Percentiles rank a stretch among this genome's conserved stretches.
These are phyloP conservation scores for Claviceps spartinae DNA, from an alignment of 2,329 filamentous ascomycete genomes.

Conservation along the genomic window DNA sequence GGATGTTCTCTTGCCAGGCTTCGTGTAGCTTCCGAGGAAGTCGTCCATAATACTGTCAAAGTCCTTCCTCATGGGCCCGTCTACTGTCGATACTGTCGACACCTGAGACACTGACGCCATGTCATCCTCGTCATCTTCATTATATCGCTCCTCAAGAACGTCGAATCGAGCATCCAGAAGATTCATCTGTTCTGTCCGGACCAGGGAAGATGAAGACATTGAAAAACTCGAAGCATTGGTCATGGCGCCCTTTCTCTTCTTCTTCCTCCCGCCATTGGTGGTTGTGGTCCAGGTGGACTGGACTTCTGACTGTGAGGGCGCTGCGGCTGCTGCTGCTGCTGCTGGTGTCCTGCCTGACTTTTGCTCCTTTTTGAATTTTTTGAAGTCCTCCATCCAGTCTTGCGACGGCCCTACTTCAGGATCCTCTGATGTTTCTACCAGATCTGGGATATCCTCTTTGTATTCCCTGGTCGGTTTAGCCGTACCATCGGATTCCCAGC, in stretches of 20 bases:
- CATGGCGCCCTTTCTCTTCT: slow-evolving; percentile 91
- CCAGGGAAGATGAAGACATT: slow-evolving; percentile 80
- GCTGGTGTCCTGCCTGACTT: slow-evolving; percentile 28
- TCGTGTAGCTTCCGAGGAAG: slow-evolving; percentile 65
- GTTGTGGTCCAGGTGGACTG: slow-evolving; percentile 64
- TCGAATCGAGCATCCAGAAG: slow-evolving; percentile 87
- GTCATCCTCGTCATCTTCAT: slow-evolving; percentile 35
- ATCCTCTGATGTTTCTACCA: slow-evolving; percentile 32
- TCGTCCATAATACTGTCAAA: slow-evolving; percentile 90
- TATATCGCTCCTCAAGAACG: slow-evolving; percentile 68
- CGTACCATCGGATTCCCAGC: slow-evolving; percentile 92
- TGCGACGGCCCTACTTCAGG: slow-evolving; percentile 53
- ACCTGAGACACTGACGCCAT: slow-evolving; percentile 45
- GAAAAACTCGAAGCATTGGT: slow-evolving; percentile 80
- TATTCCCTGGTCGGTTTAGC: slow-evolving; percentile 58
- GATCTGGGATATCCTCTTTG: slow-evolving; percentile 33
- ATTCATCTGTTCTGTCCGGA: slow-evolving; percentile 74
- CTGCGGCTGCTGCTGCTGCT: slow-evolving; percentile 14
- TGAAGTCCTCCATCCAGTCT: slow-evolving; percentile 85
- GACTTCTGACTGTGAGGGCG: slow-evolving; percentile 42
- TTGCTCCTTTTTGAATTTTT: slow-evolving; percentile 81
- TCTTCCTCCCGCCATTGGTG: slow-evolving; percentile 65
- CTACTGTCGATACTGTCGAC: slow-evolving; percentile 52
- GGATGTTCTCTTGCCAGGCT: slow-evolving; percentile 57
- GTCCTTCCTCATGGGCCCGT: slow-evolving; percentile 56